phyloP scores from a whole-genome alignment of 306 rosid genomes.

The Acmispon strigosus region DNA sequence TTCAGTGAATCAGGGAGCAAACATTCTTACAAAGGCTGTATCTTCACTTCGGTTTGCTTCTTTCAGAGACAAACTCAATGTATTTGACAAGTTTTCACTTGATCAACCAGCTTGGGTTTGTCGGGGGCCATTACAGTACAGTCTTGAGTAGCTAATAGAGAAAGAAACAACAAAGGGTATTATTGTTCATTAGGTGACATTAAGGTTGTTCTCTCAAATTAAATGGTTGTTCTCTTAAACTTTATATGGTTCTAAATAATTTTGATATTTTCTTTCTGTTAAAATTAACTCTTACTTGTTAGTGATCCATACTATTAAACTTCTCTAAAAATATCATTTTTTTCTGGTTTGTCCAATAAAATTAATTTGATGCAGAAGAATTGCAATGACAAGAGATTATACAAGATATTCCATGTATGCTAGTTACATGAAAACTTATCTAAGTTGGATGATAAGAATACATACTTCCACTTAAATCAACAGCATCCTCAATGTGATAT shows the following conservation, averaged over 20 bases:
- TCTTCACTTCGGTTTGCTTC: too few species aligned
- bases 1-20: too few species aligned
- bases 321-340: not conserved
- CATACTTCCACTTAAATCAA: slow-evolving; percentile 29
- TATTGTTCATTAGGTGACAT: not conserved
- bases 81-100: too few species aligned
- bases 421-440: not conserved
- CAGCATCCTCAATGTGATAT: slow-evolving; percentile 17
- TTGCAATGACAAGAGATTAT: not conserved
- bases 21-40: too few species aligned
- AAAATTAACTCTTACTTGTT: not conserved
- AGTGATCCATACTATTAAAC: not conserved
- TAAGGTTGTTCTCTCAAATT: not conserved
- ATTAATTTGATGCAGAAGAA: not conserved
- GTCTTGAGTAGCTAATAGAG: too few species aligned
- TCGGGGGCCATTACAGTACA: too few species aligned
- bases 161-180: not conserved
- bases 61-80: too few species aligned
- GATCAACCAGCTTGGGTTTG: too few species aligned
- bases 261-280: not conserved
- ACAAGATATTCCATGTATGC: not conserved
- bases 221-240: not conserved
- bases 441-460: not conserved
- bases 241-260: not conserved
- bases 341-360: too few species aligned